Conservation (phyloP, 2,329 filamentous ascomycete species). For the Hymenoscyphus linearis region DNA sequence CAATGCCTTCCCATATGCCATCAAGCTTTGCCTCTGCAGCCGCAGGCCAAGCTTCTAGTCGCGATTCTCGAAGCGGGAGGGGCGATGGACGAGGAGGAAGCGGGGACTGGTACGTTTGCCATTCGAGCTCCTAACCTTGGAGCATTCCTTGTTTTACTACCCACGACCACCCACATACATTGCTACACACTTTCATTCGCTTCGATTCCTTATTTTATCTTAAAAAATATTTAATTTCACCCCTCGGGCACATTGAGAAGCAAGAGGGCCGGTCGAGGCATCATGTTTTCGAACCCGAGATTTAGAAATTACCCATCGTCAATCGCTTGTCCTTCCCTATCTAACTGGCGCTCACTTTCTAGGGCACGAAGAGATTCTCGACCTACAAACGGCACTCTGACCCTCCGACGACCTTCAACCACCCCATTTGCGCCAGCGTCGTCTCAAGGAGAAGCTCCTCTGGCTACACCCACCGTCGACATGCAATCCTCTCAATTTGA, state of each 20-base stretch:
- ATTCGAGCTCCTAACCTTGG: conserved; percentile 4
- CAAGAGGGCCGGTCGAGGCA: not conserved
- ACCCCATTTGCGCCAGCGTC: conserved; percentile 43
- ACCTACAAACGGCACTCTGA: conserved; percentile 57
- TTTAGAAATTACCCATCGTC: not conserved
- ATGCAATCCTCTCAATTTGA: conserved; percentile 32
- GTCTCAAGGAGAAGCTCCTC: conserved; percentile 21
- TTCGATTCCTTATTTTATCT: not conserved
- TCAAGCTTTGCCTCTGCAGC: conserved; percentile 82
- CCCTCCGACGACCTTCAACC: conserved; percentile 59
- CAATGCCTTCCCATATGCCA: conserved; percentile 69
- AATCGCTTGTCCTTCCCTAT: not conserved
- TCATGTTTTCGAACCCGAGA: not conserved
- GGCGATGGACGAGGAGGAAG: conserved; percentile 53
- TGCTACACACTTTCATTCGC: not conserved
- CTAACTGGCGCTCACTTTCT: not conserved
- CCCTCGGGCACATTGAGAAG: not conserved
- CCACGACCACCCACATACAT: not conserved
- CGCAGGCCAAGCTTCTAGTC: conserved; percentile 64
- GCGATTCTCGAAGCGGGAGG: conserved; percentile 54
- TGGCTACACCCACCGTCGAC: conserved; percentile 20
- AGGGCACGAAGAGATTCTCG: conserved; percentile 56
- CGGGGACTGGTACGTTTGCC: conserved; percentile 65
- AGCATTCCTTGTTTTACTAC: not conserved
- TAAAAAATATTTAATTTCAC: not conserved